Percentiles rank a stretch among this genome's conserved stretches.
Conservation (phyloP, 306 rosid genomes). For the Trifolium fragiferum region DNA sequence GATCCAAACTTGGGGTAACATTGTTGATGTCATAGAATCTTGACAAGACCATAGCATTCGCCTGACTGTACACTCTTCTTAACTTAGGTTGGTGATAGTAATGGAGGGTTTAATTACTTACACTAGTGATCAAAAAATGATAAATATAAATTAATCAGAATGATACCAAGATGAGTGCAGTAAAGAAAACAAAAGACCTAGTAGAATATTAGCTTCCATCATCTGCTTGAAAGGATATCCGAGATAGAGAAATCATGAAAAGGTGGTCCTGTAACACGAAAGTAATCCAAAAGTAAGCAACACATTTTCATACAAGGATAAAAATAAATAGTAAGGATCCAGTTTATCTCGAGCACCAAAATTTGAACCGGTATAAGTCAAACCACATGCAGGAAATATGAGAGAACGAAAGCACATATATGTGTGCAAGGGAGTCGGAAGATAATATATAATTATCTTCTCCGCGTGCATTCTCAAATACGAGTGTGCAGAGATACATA, state of each 20-base stretch:
- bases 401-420: neutral
- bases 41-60: neutral
- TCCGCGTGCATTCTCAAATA: neutral
- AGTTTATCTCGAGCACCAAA: conserved; percentile 24
- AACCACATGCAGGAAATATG: conserved; percentile 22
- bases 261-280: conserved; percentile 78
- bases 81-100: neutral
- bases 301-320: neutral
- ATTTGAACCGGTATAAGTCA: conserved; percentile 17
- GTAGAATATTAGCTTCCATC: conserved; percentile 36
- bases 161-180: neutral
- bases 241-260: conserved; percentile 86
- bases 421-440: conserved; percentile 10
- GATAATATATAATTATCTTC: conserved; percentile 22
- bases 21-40: neutral
- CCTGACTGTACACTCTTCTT: neutral
- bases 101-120: conserved; percentile 16
- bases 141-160: conserved; percentile 1
- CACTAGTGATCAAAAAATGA: neutral
- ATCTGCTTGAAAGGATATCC: conserved; percentile 70
- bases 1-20: neutral
- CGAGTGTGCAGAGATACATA: neutral
- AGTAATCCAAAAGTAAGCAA: conserved; percentile 23
- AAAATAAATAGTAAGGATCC: neutral
- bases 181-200: neutral